Evolutionary conservation across 345 rosid species (phyloP), one percentile per base, ranked within the genome.

Genomic region (Eucalyptus globulus): DNA sequence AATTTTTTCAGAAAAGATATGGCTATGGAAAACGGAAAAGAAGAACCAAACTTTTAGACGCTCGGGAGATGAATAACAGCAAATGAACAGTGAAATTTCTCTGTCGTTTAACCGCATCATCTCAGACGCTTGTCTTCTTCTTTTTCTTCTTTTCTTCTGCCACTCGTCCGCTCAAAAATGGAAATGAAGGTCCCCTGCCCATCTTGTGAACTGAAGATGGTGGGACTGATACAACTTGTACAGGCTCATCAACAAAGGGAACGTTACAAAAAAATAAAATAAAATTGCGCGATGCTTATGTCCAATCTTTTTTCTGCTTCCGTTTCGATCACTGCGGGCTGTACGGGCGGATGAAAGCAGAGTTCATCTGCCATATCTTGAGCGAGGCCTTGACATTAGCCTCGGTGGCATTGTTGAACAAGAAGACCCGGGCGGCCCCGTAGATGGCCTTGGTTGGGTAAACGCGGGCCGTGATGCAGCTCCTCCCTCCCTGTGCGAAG

Each of bases 361-460:
- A 95, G 90, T 94, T 93, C 94, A 98, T 76, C 88, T 96, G 92
- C 99, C 99, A 97, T 5, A 98, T 94, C 88, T 80, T 95, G 90
- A 98, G 93, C 34, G 93, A 93, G 24, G 96, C 98, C 85, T 91
- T 98, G 21, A 98, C 91, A 49, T 94, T 95, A 5, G 96, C 94
- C 49, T 91, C 93, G 5, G 95, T 95, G 26, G 99, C 99, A 40
- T 96, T 96, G 93, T 98, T 98, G 93, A 98, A 98, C 90, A 98
- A 87, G 93, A 94, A 97, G 13, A 98, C 87, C 90, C 91, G 93
- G 4, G 99, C 96, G 14, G 93, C 95, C 89, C 98, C 98, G 51
- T 96, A 95, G 24, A 97, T 97, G n/a, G 99, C 99, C 83, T 93
- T 88, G 9, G 99, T 97, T 44, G 98, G 99, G 88, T 97, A 98